A percentile compares a stretch with the other conserved stretches of the same genome.
phyloP scores from a whole-genome alignment of 2,329 filamentous ascomycete genomes.

The Aureobasidium leucospermi region DNA sequence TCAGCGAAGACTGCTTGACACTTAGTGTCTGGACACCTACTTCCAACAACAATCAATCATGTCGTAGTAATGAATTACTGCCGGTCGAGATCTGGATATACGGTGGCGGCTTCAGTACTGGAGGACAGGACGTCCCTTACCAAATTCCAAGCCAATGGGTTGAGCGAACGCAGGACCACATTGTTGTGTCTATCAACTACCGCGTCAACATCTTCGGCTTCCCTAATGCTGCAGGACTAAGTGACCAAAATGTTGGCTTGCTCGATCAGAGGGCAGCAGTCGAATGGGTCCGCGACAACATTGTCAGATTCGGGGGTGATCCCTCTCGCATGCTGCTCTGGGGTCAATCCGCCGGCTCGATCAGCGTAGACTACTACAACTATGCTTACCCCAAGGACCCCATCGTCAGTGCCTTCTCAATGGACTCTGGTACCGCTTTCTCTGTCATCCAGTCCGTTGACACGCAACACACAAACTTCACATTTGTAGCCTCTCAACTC shows the following conservation, averaged over 20 bases:
- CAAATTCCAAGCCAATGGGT: conserved; percentile 41
- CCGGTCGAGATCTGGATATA: conserved; percentile 44
- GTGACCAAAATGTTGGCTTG: conserved; percentile 41
- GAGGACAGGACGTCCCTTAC: conserved; percentile 39
- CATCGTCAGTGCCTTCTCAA: conserved; percentile 42
- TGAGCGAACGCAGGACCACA: conserved; percentile 26
- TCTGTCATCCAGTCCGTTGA: conserved; percentile 24
- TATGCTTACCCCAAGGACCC: conserved; percentile 44
- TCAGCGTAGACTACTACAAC: conserved; percentile 34
- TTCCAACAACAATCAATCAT: conserved; percentile 11
- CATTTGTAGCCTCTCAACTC: conserved; percentile 30
- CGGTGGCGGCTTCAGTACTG: conserved; percentile 40
- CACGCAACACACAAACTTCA: conserved; percentile 30
- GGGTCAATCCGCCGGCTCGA: conserved; percentile 24
- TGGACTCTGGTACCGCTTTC: conserved; percentile 38
- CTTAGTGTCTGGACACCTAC: conserved; percentile 40
- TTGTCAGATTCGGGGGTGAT: conserved; percentile 44
- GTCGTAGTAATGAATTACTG: conserved; percentile 17
- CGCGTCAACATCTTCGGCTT: conserved; percentile 39
- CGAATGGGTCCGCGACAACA: conserved; percentile 47
- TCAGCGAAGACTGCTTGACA: conserved; percentile 40
- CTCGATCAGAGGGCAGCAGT: conserved; percentile 46
- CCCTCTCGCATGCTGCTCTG: conserved; percentile 21
- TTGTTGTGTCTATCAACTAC: conserved; percentile 34
- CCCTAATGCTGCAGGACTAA: conserved; percentile 27